A percentile compares a stretch with the other conserved stretches of the same genome.
Evolutionary conservation across 2,329 filamentous ascomycete genomes (phyloP).

Genomic region (Thielaviopsis euricoi): DNA sequence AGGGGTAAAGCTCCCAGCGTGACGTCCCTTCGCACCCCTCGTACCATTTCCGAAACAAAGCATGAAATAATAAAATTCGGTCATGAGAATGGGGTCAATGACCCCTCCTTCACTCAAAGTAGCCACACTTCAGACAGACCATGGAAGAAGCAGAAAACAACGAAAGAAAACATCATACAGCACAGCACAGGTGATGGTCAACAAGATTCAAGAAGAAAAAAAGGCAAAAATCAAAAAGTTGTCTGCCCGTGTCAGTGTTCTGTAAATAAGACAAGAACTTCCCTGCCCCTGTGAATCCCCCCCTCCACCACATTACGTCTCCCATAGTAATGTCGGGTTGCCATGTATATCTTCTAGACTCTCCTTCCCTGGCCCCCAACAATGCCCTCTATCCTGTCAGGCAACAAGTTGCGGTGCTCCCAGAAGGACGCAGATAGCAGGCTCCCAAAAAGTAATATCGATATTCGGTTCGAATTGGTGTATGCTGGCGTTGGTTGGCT

Average conservation of each 20-base stretch:
- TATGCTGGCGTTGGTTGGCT: neutral
- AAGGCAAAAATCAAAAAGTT: slow-evolving; percentile 3
- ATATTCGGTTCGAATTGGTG: slow-evolving; percentile 1
- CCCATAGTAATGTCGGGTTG: neutral
- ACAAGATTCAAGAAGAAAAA: neutral
- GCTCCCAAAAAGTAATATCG: neutral
- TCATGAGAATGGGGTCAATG: neutral
- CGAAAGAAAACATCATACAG: neutral
- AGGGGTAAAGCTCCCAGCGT: neutral
- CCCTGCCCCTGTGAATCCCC: neutral
- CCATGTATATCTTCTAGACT: neutral
- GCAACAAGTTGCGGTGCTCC: neutral
- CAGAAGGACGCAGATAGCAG: neutral
- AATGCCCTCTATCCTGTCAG: neutral
- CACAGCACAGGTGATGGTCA: neutral
- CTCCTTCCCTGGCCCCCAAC: neutral
- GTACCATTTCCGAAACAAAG: neutral
- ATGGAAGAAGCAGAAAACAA: neutral
- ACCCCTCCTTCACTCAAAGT: neutral
- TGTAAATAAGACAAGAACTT: slow-evolving; percentile 8
- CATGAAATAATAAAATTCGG: neutral
- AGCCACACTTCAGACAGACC: neutral
- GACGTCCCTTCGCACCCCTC: neutral
- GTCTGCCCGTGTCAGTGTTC: slow-evolving; percentile 5
- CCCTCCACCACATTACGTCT: neutral